These are phyloP conservation scores for Macrophomina tecta DNA, from an alignment of 2,329 filamentous ascomycete species.

Conservation along the genomic window DNA sequence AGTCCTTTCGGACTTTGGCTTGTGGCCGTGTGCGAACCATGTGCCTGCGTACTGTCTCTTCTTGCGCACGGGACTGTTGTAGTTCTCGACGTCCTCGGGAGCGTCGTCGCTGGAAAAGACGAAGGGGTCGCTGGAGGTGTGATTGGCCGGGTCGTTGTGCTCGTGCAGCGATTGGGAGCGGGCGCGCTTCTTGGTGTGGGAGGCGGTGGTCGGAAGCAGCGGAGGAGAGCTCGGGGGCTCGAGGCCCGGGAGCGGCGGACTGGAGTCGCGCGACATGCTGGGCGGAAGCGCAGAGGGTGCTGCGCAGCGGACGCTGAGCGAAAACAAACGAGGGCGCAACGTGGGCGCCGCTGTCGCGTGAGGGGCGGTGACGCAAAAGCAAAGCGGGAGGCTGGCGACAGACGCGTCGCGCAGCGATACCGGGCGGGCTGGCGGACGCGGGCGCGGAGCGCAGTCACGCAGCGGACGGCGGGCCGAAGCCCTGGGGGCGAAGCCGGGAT, in stretches of 20 bases:
- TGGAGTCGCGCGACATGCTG: constrained; percentile 26
- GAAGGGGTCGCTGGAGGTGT: constrained; percentile 62
- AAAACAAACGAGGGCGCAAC: neutral
- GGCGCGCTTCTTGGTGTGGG: constrained; percentile 26
- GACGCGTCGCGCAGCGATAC: constrained; percentile 26
- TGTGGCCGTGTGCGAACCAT: constrained; percentile 67
- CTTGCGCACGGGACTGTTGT: constrained; percentile 60
- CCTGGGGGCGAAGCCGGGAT: neutral
- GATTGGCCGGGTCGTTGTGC: constrained; percentile 54
- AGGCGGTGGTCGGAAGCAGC: constrained; percentile 7
- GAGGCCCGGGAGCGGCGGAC: constrained; percentile 8
- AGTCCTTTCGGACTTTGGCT: constrained; percentile 36
- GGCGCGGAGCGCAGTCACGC: constrained; percentile 18
- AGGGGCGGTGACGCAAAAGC: constrained; percentile 6
- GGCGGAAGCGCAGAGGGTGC: neutral
- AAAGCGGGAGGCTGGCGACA: constrained; percentile 16
- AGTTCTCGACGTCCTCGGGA: constrained; percentile 64
- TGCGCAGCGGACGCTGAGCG: constrained; percentile 11
- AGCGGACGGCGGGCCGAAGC: constrained; percentile 22
- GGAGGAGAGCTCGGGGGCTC: constrained; percentile 29
- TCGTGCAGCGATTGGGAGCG: constrained; percentile 22
- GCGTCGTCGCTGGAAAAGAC: constrained; percentile 74
- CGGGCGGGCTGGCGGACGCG: constrained; percentile 14
- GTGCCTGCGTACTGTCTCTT: constrained; percentile 70
- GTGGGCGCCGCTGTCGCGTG: constrained; percentile 2